phyloP scores from a whole-genome alignment of 768 basidiomycete genomes.

The Panaeolus cyanescens region DNA sequence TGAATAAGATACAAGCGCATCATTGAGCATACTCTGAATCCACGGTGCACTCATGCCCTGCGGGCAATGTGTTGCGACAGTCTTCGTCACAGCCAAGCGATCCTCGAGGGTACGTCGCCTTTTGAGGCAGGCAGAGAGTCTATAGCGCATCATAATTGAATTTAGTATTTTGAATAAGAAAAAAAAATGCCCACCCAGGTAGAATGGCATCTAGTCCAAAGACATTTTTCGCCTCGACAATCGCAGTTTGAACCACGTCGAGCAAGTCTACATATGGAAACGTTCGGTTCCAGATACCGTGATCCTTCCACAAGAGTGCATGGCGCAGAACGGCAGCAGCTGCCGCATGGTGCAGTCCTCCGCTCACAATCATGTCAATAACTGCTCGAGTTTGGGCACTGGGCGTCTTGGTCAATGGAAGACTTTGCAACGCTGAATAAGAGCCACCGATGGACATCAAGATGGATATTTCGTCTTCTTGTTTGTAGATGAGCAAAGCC shows the following conservation, averaged over 20 bases:
- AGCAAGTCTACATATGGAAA: conserved; percentile 14
- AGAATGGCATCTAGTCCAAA: conserved; percentile 26
- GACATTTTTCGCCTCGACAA: conserved; percentile 20
- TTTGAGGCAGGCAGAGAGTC: too few relatives aligned
- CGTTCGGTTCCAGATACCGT: conserved; percentile 8
- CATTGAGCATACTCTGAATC: conserved; percentile 20
- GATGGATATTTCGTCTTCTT: not conserved
- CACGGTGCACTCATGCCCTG: conserved; percentile 9
- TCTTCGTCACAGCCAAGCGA: conserved; percentile 8
- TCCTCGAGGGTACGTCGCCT: conserved; percentile 11
- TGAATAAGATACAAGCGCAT: conserved; percentile 20
- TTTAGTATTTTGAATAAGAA: too few relatives aligned
- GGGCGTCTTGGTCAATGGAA: not conserved
- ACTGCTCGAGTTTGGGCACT: conserved; percentile 13
- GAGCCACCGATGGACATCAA: not conserved
- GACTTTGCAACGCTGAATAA: not conserved
- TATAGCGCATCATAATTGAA: too few relatives aligned
- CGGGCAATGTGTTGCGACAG: not conserved
- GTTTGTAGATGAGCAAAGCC: not conserved
- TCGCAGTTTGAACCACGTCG: conserved; percentile 14
- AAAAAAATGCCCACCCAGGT: conserved; percentile 21
- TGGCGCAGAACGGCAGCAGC: conserved; percentile 19
- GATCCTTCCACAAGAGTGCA: conserved; percentile 28
- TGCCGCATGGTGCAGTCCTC: too few relatives aligned
- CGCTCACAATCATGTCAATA: conserved; percentile 8